Base-by-base conservation (phyloP, 169 alveolate species). In the Perkinsus chesapeaki region DNA sequence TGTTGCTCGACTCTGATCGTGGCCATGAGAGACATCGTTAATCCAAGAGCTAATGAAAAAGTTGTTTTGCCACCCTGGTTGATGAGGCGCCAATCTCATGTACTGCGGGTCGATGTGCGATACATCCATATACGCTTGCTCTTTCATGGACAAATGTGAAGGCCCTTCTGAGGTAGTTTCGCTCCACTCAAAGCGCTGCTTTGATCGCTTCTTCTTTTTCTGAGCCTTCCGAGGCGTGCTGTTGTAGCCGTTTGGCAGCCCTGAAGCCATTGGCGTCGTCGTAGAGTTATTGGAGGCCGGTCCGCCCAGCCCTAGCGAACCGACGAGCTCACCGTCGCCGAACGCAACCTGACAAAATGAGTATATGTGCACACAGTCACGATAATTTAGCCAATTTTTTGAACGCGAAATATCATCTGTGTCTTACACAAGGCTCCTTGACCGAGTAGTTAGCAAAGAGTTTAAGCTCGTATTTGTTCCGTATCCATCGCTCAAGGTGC, bases 401-500 rank as follows among this genome's bases (percentile, higher is more conserved):
- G 60, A 60, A 60, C 27, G 27, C 23, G 82, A 34, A 60, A 34
- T 3, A 16, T 5, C 16, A 16, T 16, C 60, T 43, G 16, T 16
- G 60, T 3, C 82, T 34, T 60, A 60, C 82, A 23, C 82, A 60
- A 34, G 82, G 82, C 82, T 60, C 82, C 82, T 60, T 60, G 31
- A 34, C 82, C 7, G 82, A 60, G 82, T 60, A 60, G 82, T 60
- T 60, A 0, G 82, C 82, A 16, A 60, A 94, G 39, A 94, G 92
- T 39, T 94, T 94, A 73, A 94, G 93, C 91, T 94, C 96, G 91
- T 94, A 94, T 82, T 94, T 94, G 36, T 93, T 93, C 37, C 96
- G 91, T 34, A 94, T 93, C 96, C 96, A 94, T 38, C 92, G 94
- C 48, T 94, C 95, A 0, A 94, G 48, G 9, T 39, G 73, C 39